Conservation (phyloP, 495 filamentous ascomycete genomes). For the Friedmanniomyces simplex region DNA sequence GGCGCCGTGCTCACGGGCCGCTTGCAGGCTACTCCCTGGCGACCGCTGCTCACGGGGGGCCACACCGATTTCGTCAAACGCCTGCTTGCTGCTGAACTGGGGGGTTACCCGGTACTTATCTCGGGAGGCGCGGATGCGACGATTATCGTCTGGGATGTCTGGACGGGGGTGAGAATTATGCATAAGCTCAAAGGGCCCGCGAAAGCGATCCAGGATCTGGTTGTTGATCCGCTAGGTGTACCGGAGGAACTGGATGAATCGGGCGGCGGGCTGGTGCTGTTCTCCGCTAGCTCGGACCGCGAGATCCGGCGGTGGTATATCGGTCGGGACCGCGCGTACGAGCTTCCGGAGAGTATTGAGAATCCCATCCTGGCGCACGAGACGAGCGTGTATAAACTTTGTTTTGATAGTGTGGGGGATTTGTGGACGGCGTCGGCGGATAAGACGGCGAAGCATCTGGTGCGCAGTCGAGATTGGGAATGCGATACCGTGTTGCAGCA, state of each 20-base stretch:
- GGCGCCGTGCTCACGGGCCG: constrained; percentile 50
- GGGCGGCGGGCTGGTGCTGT: constrained; percentile 44
- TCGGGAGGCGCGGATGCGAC: constrained; percentile 80
- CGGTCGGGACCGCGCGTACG: constrained; percentile 13
- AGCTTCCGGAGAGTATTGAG: constrained; percentile 19
- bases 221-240: constrained; percentile 52
- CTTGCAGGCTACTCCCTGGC: background rate
- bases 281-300: constrained; percentile 73
- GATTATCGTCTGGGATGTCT: constrained; percentile 72
- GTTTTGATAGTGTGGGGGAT: constrained; percentile 57
- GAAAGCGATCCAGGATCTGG: constrained; percentile 64
- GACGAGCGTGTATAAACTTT: constrained; percentile 73
- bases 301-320: constrained; percentile 70
- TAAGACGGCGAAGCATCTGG: constrained; percentile 65
- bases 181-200: constrained; percentile 69
- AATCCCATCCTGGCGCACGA: constrained; percentile 70
- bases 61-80: constrained; percentile 89
- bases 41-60: constrained; percentile 39
- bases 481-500: constrained; percentile 63
- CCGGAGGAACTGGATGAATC: constrained; percentile 2
- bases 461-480: constrained; percentile 52
- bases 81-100: constrained; percentile 38
- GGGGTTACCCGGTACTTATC: constrained; percentile 56
- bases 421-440: constrained; percentile 89
- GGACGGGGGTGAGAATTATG: constrained; percentile 38